These are phyloP conservation scores for Mortierella sp. DNA, from an alignment of 371 early-diverging fungal genomes.

Conservation along the genomic window DNA sequence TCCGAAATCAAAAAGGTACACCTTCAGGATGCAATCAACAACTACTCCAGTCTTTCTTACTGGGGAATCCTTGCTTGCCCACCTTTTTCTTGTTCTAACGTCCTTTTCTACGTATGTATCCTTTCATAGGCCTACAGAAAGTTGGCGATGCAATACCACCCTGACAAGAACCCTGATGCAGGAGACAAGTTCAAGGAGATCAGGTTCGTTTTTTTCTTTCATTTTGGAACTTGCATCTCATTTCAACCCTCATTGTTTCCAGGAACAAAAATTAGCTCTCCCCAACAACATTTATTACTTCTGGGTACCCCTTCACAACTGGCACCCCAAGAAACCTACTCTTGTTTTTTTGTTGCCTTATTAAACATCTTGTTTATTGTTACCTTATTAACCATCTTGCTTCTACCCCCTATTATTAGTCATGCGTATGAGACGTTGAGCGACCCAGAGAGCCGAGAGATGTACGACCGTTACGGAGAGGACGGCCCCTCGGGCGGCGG, in stretches of 20 bases:
- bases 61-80: not conserved
- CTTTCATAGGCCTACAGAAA: slow-evolving; percentile 85
- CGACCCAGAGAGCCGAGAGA: slow-evolving; percentile 87
- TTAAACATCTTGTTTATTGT: not conserved
- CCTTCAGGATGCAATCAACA: not conserved
- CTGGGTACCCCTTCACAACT: not conserved
- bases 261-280: not conserved
- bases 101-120: not conserved
- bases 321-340: not conserved
- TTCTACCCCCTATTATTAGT: slow-evolving; percentile 23
- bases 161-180: slow-evolving; percentile 90
- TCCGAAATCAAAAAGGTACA: slow-evolving; percentile 84
- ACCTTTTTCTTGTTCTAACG: not conserved
- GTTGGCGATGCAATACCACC: slow-evolving; percentile 95
- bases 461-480: slow-evolving; percentile 92
- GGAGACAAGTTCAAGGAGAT: slow-evolving; percentile 93
- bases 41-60: not conserved
- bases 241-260: not conserved
- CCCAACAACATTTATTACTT: not conserved
- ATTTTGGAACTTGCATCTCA: not conserved
- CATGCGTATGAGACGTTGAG: slow-evolving; percentile 97
- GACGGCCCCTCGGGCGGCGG: slow-evolving; percentile 78
- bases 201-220: slow-evolving; percentile 42
- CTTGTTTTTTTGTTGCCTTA: not conserved
- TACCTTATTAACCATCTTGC: not conserved